Base-by-base conservation (phyloP, 1,284 basidiomycete species). In the Moniliella sp. region DNA sequence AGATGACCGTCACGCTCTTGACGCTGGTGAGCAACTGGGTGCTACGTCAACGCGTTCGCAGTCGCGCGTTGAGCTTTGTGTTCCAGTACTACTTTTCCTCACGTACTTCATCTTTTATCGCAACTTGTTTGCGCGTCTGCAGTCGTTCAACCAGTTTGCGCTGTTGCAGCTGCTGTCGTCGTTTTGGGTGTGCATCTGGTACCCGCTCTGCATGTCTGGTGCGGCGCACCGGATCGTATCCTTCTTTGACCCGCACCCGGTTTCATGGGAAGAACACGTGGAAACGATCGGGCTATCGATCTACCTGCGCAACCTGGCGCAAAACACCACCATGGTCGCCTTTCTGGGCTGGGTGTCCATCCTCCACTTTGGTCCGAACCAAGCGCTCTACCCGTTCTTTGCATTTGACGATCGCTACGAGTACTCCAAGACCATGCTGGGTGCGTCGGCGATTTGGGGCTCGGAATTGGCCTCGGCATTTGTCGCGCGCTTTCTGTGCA, bases 381-480 rank as follows among this genome's bases (percentile, higher is more conserved):
- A 56, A 48, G 52, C 62, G 11, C 62, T 70, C 28, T 71, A 70
- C 46, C 69, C 69, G 1, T 70, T 69, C 59, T 71, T 71, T 51
- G 54, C 62, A 11, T 69, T 70, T 45, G 60, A 59, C 44, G 36
- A 64, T 47, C 34, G 61, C n/a, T 71, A 70, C 53, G 70, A 67
- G n/a, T 71, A 69, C 42, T 57, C 58, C 15, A 53, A 70, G 28
- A 71, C 69, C 0, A 66, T 68, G 36, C 56, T 64, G 5, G 69
- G 68, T 8, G 67, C 66, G 4, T 50, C 64, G 7, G 62, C 65
- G 7, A 67, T 71, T 32, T 71, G 68, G 67, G 65, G 64, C 7
- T 54, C 62, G 5, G 69, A 71, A 45, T 51, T 69, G 4, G 28
- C 62, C n/a, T 64, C 61, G 30, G 64, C 64, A 8, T 66, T 64